These are phyloP conservation scores for Penicillium sp. DNA, from an alignment of 2,329 filamentous ascomycete genomes.

Conservation along the genomic window DNA sequence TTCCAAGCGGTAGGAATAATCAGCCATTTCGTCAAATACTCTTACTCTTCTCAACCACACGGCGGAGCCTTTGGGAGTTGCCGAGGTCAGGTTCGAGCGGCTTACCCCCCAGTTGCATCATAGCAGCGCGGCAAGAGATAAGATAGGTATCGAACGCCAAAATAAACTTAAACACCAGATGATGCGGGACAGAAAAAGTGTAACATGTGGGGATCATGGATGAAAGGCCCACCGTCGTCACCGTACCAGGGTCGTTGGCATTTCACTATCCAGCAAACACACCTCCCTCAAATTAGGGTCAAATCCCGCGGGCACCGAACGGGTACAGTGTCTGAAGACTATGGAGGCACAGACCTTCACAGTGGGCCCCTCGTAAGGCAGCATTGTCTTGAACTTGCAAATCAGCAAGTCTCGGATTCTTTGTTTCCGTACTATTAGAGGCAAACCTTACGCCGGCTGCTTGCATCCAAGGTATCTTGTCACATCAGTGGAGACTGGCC, in stretches of 20 bases:
- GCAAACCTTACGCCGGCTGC: neutral
- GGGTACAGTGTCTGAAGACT: too few species aligned
- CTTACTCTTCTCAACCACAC: slow-evolving; percentile 19
- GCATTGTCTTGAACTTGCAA: neutral
- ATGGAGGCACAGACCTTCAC: too few species aligned
- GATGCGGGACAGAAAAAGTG: neutral
- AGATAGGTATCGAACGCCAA: neutral
- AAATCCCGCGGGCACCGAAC: neutral
- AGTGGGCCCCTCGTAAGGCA: neutral
- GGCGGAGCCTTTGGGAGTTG: slow-evolving; percentile 31
- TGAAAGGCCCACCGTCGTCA: neutral
- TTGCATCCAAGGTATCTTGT: neutral
- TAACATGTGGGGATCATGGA: neutral
- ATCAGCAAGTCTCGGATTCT: neutral
- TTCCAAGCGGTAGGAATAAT: neutral
- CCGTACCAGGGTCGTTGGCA: too few species aligned
- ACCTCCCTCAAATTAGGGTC: neutral
- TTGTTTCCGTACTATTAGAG: neutral
- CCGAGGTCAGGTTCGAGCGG: slow-evolving; percentile 36
- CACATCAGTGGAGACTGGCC: neutral
- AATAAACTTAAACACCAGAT: neutral
- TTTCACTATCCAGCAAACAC: neutral
- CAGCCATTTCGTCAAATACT: neutral
- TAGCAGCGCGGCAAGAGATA: neutral
- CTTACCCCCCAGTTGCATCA: neutral